phyloP scores from a whole-genome alignment of 2,329 filamentous ascomycete species.

The Colletotrichum melonis region DNA sequence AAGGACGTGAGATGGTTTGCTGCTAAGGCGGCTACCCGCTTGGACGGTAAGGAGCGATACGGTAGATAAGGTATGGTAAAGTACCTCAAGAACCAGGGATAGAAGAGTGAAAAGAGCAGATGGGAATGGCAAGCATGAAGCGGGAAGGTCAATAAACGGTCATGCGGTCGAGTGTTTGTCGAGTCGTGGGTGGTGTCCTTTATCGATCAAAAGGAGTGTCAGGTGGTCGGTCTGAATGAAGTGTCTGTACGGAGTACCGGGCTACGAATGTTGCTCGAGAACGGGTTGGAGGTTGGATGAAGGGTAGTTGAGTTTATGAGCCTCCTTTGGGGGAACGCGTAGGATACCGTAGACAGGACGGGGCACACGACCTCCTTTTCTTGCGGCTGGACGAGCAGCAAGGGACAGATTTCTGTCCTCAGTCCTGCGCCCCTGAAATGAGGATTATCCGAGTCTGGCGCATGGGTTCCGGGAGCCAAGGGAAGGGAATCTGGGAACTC shows the following conservation, averaged over 20 bases:
- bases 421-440: slow-evolving; percentile 25
- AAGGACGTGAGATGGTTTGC: not conserved
- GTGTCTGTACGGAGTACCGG: not conserved
- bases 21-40: slow-evolving; percentile 1
- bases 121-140: slow-evolving; percentile 1
- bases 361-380: slow-evolving; percentile 29
- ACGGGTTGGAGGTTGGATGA: not conserved
- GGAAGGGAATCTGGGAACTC: slow-evolving; percentile 3
- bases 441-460: slow-evolving; percentile 31
- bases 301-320: slow-evolving; percentile 18
- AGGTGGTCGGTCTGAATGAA: slow-evolving; percentile 25
- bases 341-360: not conserved
- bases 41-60: not conserved
- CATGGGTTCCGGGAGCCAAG: slow-evolving; percentile 21
- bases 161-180: slow-evolving; percentile 12
- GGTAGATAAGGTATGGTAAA: not conserved
- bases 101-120: slow-evolving; percentile 5
- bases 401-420: slow-evolving; percentile 11
- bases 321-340: not conserved
- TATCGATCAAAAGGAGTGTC: slow-evolving; percentile 18
- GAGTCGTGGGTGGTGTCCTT: not conserved
- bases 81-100: slow-evolving; percentile 15
- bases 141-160: slow-evolving; percentile 18
- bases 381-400: not conserved
- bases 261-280: not conserved